Base-by-base conservation (phyloP, 2,329 filamentous ascomycete species). In the Pleoardoris graminearum region DNA sequence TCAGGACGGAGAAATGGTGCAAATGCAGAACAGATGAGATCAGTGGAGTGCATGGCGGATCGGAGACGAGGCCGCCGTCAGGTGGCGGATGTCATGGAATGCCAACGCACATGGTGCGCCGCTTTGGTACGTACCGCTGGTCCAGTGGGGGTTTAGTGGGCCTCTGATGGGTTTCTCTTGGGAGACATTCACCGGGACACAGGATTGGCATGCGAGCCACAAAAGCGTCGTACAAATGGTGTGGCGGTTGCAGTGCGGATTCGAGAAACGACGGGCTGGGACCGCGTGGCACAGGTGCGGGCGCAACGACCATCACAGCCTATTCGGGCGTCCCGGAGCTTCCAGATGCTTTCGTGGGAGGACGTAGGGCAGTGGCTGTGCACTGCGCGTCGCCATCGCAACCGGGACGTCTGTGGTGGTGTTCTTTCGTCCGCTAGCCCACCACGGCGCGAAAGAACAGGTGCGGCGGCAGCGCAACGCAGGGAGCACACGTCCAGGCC, bases 331-430 rank as follows among this genome's bases (percentile, higher is more conserved):
- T n/a, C 45, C 27, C 30, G 49, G 51, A 58, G 57, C 60, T 62
- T 67, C 65, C 62, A 58, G 64, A 64, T 53, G n/a, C n/a, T 47
- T 51, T 59, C 57, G 60, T 51, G 52, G 52, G 55, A 59, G n/a
- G 58, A 60, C 60, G 67, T 66, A 70, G 62, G 67, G 67, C 60
- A 50, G 69, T 72, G 69, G 69, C 69, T 71, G 69, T 72, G 69
- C 69, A 66, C 25, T 44, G 51, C 54, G 54, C 56, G 50, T 46
- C 60, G 60, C 55, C 42, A 54, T 57, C 61, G 60, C 63, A 52
- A 45, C 52, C 22, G 30, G 35, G 32, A 39, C 33, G 43, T 46
- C 43, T 16, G 51, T 42, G 43, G 54, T 42, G 53, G 53, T 51
- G 55, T 56, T 53, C 21, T 19, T 4, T 51, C 48, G 50, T 51